Conservation (phyloP, 495 filamentous ascomycete species). For the Podospora anserina region DNA sequence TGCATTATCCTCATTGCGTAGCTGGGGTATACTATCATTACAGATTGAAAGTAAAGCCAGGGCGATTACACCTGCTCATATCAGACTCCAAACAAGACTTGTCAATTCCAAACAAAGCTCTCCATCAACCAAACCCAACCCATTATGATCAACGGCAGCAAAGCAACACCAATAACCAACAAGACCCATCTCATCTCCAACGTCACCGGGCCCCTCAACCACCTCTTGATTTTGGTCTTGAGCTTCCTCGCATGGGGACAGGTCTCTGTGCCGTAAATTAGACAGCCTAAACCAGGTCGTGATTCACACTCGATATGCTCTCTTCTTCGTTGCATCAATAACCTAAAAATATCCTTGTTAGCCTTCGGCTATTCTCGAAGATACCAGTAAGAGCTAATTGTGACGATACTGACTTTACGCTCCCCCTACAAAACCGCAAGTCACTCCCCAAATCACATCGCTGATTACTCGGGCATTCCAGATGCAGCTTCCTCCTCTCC, state of each 20-base stretch:
- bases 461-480: constrained; percentile 50
- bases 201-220: constrained; percentile 27
- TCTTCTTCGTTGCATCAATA: constrained; percentile 52
- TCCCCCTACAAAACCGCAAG: constrained; percentile 51
- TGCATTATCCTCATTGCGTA: too few species aligned
- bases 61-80: too few species aligned
- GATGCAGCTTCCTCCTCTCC: constrained; percentile 50
- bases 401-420: constrained; percentile 40
- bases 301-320: constrained; percentile 55
- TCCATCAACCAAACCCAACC: not conserved
- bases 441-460: constrained; percentile 53
- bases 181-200: not conserved
- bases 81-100: not conserved
- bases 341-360: constrained; percentile 23
- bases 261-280: constrained; percentile 47
- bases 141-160: constrained; percentile 7
- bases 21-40: too few species aligned
- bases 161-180: constrained; percentile 16
- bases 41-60: too few species aligned
- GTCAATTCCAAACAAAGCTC: not conserved
- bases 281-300: constrained; percentile 49
- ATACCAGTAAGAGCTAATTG: not conserved
- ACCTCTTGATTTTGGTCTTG: constrained; percentile 32
- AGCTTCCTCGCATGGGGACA: constrained; percentile 40
- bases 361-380: not conserved